A percentile compares a stretch with the other conserved stretches of the same genome.
Conservation (phyloP, 331 rosid species). For the Telfairia occidentalis region DNA sequence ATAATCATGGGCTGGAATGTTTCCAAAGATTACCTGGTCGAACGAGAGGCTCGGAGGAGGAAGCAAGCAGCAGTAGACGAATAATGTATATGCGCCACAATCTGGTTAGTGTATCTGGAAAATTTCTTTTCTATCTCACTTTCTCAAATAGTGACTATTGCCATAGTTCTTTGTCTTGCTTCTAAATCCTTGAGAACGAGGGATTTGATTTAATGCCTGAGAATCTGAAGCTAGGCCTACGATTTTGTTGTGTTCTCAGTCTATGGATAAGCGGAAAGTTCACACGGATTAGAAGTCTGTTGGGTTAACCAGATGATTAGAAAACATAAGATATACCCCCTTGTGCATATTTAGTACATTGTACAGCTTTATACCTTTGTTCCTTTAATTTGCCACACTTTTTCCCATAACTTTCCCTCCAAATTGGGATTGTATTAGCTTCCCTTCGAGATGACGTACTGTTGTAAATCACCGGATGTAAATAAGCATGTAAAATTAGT, state of each 20-base stretch:
- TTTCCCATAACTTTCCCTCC: neutral
- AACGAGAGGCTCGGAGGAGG: conserved; percentile 31
- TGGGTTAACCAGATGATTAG: neutral
- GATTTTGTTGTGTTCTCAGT: conserved; percentile 31
- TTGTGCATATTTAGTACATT: neutral
- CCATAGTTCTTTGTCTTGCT: neutral
- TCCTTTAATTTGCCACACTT: neutral
- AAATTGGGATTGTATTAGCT: neutral
- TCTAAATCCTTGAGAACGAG: neutral
- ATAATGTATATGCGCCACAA: conserved; percentile 10
- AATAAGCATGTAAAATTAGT: neutral
- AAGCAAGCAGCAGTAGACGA: conserved; percentile 19
- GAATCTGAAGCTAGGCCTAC: neutral
- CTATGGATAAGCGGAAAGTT: conserved; percentile 28
- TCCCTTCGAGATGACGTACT: too few relatives aligned
- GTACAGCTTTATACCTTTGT: neutral
- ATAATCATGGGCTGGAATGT: conserved; percentile 60
- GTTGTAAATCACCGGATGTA: neutral
- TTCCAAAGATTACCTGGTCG: conserved; percentile 30
- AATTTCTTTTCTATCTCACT: neutral
- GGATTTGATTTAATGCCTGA: neutral
- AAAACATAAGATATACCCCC: neutral
- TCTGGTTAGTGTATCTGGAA: conserved; percentile 24
- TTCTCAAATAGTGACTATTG: neutral
- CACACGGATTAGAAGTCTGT: conserved; percentile 15